These are phyloP conservation scores for Dactylellina leptospora DNA, from an alignment of 2,329 filamentous ascomycete species.

Conservation along the genomic window DNA sequence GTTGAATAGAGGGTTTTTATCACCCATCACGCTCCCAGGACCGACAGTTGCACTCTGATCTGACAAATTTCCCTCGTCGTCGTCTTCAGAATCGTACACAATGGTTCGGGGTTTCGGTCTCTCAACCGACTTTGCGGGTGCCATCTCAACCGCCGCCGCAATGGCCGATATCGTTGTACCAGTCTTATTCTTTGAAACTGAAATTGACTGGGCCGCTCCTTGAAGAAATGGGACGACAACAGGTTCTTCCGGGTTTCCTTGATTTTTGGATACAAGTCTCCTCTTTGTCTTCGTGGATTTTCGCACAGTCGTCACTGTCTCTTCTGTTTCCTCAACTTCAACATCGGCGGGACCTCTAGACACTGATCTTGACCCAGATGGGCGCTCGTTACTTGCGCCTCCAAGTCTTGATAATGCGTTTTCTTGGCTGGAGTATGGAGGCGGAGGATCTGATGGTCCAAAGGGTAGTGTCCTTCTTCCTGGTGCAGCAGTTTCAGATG, in stretches of 20 bases:
- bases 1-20: slow-evolving; percentile 22
- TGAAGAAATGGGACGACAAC: background rate
- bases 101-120: slow-evolving; percentile 15
- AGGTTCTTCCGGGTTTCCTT: background rate
- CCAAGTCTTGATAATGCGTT: background rate
- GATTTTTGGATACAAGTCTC: background rate
- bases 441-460: slow-evolving; percentile 36
- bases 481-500: slow-evolving; percentile 10
- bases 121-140: background rate
- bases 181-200: background rate
- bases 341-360: background rate
- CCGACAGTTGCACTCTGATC: slow-evolving; percentile 35
- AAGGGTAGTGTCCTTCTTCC: slow-evolving; percentile 30
- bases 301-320: background rate
- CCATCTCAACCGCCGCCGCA: background rate
- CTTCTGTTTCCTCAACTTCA: slow-evolving; percentile 23
- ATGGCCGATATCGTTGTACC: background rate
- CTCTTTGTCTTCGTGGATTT: slow-evolving; percentile 19
- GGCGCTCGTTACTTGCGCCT: background rate
- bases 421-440: slow-evolving; percentile 47
- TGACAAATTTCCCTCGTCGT: slow-evolving; percentile 23
- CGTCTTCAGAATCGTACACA: slow-evolving; percentile 34
- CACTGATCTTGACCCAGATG: background rate
- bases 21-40: slow-evolving; percentile 17
- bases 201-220: slow-evolving; percentile 1